These are phyloP conservation scores for Daedalea quercina DNA, from an alignment of 768 basidiomycete genomes.

Conservation along the genomic window DNA sequence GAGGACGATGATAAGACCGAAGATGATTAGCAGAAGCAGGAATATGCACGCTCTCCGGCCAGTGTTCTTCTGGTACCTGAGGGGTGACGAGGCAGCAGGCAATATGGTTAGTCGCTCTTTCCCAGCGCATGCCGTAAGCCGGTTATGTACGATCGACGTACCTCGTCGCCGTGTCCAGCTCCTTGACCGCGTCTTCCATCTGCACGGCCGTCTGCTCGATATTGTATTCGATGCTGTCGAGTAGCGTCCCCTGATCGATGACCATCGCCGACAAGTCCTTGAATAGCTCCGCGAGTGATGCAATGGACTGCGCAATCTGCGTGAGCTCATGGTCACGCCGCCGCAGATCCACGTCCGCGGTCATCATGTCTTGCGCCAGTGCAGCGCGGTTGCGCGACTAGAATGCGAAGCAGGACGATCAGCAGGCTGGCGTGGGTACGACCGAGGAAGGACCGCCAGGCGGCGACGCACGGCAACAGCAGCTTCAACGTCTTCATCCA, in stretches of 20 bases:
- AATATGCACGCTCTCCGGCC: constrained; percentile 93
- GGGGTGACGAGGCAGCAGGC: background rate
- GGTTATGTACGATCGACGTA: constrained; percentile 30
- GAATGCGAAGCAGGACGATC: constrained; percentile 9
- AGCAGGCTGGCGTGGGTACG: constrained; percentile 2
- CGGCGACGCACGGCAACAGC: constrained; percentile 41
- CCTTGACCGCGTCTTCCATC: constrained; percentile 77
- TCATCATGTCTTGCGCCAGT: constrained; percentile 27
- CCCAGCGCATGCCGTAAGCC: background rate
- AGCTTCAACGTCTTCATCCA: constrained; percentile 88
- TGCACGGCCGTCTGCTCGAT: constrained; percentile 86
- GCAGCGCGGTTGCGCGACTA: constrained; percentile 28
- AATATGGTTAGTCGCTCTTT: background rate
- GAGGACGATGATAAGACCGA: constrained; percentile 80
- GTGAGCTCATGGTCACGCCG: constrained; percentile 66
- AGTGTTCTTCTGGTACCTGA: constrained; percentile 89
- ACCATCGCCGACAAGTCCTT: constrained; percentile 90
- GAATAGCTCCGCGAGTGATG: constrained; percentile 89
- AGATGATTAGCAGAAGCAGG: constrained; percentile 82
- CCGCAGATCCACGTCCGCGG: constrained; percentile 34
- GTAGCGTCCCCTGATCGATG: constrained; percentile 95
- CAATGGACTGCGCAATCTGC: constrained; percentile 89
- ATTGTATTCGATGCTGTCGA: constrained; percentile 97
- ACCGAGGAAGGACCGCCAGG: constrained; percentile 9
- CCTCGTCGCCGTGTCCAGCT: constrained; percentile 78